A percentile compares a stretch with the other conserved stretches of the same genome.
Evolutionary conservation across 352 stramenopile species (phyloP).

Genomic region (Globisporangium alternatum): DNA sequence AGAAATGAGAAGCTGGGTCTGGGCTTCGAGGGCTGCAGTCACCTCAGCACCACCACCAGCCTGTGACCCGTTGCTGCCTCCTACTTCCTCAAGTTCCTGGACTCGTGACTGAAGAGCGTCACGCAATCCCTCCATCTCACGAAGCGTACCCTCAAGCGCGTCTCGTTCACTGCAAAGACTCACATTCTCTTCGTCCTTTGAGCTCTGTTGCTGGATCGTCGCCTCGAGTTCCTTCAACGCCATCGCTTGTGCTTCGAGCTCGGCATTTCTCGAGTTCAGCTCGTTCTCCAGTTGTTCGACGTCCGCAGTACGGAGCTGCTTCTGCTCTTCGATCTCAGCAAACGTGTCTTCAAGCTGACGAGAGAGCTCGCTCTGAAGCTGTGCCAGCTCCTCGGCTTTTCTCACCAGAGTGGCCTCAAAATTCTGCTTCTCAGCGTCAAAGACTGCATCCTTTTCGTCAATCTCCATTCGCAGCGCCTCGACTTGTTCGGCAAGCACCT

Average conservation of each 20-base stretch:
- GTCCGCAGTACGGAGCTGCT: conserved; percentile 27
- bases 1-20: conserved; percentile 19
- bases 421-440: conserved; percentile 22
- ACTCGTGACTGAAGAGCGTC: conserved; percentile 2
- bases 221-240: conserved; percentile 7
- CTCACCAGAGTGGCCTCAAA: conserved; percentile 25
- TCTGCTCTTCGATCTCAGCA: conserved; percentile 27
- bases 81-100: conserved; percentile 7
- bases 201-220: background rate
- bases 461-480: conserved; percentile 24
- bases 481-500: conserved; percentile 25
- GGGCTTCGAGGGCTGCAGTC: background rate
- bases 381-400: conserved; percentile 11
- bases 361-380: conserved; percentile 22
- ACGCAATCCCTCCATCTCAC: conserved; percentile 12
- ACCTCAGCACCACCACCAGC: background rate
- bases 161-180: conserved; percentile 9
- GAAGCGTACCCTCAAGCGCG: conserved; percentile 7
- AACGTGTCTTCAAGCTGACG: conserved; percentile 30
- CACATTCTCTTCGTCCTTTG: background rate
- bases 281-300: conserved; percentile 29
- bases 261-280: conserved; percentile 16
- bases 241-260: conserved; percentile 8
- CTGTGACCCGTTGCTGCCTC: background rate
- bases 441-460: conserved; percentile 11